phyloP scores from a whole-genome alignment of 257 asterid species.

The Lithospermum erythrorhizon region DNA sequence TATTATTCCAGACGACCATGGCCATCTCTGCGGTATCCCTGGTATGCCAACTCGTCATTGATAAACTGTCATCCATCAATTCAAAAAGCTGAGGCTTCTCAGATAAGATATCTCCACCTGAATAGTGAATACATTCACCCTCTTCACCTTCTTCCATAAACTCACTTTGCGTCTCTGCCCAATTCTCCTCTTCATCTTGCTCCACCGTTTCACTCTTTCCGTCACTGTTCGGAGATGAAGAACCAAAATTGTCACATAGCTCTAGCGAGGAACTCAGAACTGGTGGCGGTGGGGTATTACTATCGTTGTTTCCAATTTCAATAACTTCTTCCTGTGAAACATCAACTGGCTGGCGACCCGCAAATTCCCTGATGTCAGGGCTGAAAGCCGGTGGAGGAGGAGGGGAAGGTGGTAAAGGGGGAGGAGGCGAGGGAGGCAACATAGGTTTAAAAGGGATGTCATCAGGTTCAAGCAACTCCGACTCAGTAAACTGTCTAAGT shows the following conservation, averaged over 20 bases:
- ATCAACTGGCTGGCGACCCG: conserved; percentile 11
- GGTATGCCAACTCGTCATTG: conserved; percentile 41
- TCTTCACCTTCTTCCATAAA: conserved; percentile 39
- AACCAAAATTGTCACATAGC: conserved; percentile 52
- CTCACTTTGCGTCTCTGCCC: conserved; percentile 55
- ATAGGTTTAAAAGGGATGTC: conserved; percentile 29
- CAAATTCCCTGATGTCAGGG: conserved; percentile 40
- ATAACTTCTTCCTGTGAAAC: conserved; percentile 31
- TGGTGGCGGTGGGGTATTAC: conserved; percentile 45
- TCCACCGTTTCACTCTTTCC: conserved; percentile 22
- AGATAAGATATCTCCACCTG: conserved; percentile 15
- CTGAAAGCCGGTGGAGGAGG: conserved; percentile 74
- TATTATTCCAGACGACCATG: conserved; percentile 52
- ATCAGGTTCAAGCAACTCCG: conserved; percentile 62
- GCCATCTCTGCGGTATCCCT: conserved; percentile 52
- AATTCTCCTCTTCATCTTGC: conserved; percentile 48
- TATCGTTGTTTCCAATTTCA: conserved; percentile 35
- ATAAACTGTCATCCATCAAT: conserved; percentile 36
- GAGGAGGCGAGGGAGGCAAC: conserved; percentile 68
- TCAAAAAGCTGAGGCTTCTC: conserved; percentile 22
- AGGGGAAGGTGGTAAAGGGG: conserved; percentile 57
- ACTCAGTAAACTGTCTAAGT: conserved; percentile 77
- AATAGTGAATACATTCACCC: conserved; percentile 15
- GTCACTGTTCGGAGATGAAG: conserved; percentile 22
- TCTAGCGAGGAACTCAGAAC: conserved; percentile 48